Base-by-base conservation (phyloP, 495 filamentous ascomycete species). In the Lasiosphaeria miniovina region DNA sequence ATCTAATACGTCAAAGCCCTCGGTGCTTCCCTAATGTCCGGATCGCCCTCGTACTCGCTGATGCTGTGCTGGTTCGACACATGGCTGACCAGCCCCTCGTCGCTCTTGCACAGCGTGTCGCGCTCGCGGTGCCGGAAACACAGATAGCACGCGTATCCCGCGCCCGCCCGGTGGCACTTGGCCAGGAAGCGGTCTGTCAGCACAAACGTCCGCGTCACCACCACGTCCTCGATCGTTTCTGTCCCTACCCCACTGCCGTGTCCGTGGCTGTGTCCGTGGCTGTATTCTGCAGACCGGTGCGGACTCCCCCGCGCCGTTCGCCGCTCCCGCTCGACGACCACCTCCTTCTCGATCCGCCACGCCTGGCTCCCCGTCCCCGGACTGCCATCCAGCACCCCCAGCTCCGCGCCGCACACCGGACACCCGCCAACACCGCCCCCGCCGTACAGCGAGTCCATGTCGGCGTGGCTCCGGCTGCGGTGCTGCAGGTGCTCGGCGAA, bases 311-410 rank as follows among this genome's bases (percentile, higher is more conserved):
- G 33, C 11, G 24, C 35, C 31, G 3, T 58, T 41, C 17, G 35
- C 45, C 54, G 54, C 54, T 56, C 41, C 31, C 43, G 52, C n/a
- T 24, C 24, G 24, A 67, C 31, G 3, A 61, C 61, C 2, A 66
- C 57, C 34, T 74, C 64, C 33, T 71, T 71, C 34, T 71, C 70
- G 2, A 75, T 62, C 36, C 61, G 58, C 71, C 71, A 73, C 6
- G 65, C 53, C 4, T 60, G 59, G 7, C 54, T 36, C 7, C 46
- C 55, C 2, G 24, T 24, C 24, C 17, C 41, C 33, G 15, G 43
- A 4, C 32, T 58, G 10, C 57, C 38, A 24, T 24, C 24, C 38
- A 56, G 49, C 2, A 58, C 33, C 14, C 33, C 59, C 1, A 68
- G n/a, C 7, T 48, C 41, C 0, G 56, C 46, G 6, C 56, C 52